A percentile compares a stretch with the other conserved stretches of the same genome.
Conservation (phyloP, 2,329 filamentous ascomycete genomes). For the Phialemoniopsis sp. region DNA sequence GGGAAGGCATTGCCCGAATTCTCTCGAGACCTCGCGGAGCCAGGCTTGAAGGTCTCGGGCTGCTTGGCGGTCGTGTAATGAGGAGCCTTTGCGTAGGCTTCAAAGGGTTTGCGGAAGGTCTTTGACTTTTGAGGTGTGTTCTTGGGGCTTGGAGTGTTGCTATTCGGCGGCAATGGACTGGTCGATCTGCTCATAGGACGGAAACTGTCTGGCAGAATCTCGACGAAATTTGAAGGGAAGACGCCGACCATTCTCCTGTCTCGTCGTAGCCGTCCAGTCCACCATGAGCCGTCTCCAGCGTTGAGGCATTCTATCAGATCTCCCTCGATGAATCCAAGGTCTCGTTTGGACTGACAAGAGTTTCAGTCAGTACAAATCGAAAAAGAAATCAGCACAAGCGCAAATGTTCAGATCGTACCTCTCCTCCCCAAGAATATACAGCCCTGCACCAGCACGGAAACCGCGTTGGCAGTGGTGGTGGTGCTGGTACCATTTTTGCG, state of each 20-base stretch:
- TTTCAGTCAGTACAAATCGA: conserved; percentile 15
- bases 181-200: conserved; percentile 64
- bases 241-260: conserved; percentile 88
- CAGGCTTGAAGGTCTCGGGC: conserved; percentile 50
- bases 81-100: conserved; percentile 63
- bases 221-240: conserved; percentile 97
- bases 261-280: conserved; percentile 87
- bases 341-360: conserved; percentile 68
- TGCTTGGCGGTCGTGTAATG: conserved; percentile 62
- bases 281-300: conserved; percentile 96
- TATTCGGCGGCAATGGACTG: conserved; percentile 52
- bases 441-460: conserved; percentile 93
- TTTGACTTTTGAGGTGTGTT: conserved; percentile 56
- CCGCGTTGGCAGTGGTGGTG: conserved; percentile 63
- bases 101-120: conserved; percentile 63
- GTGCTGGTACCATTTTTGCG: conserved; percentile 46
- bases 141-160: conserved; percentile 49
- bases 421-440: conserved; percentile 90
- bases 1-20: conserved; percentile 34
- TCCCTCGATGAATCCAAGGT: conserved; percentile 94
- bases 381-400: background rate
- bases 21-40: conserved; percentile 30
- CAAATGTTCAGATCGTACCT: conserved; percentile 44
- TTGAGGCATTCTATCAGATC: conserved; percentile 98
- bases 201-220: conserved; percentile 81